A percentile compares a stretch with the other conserved stretches of the same genome.
These are phyloP conservation scores for Lathyrus sativus DNA, from an alignment of 306 rosid genomes.

Conservation along the genomic window DNA sequence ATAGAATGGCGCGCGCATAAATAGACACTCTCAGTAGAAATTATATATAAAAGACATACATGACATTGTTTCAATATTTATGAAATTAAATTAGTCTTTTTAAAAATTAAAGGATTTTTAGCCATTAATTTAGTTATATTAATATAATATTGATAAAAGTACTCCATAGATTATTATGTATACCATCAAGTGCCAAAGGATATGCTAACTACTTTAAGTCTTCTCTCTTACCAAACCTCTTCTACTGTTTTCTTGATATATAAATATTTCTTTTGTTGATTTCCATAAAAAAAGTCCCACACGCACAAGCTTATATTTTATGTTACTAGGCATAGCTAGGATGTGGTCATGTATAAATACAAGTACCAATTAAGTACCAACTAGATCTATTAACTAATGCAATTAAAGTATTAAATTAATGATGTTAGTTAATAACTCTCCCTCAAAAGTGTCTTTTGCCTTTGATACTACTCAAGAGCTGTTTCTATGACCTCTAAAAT, in stretches of 20 bases:
- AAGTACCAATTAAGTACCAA: neutral
- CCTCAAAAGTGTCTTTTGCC: constrained; percentile 35
- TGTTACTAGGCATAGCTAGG: neutral
- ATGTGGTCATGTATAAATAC: neutral
- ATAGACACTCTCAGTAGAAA: no score
- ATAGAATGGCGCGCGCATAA: no score
- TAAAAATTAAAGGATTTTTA: no score
- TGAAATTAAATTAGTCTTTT: no score
- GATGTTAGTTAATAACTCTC: constrained; percentile 10
- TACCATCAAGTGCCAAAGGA: neutral
- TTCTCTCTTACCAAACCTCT: neutral
- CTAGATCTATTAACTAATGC: constrained; percentile 17
- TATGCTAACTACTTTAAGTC: neutral
- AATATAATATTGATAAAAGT: no score
- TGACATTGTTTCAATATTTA: no score
- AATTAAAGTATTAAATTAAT: neutral
- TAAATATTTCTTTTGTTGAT: constrained; percentile 1
- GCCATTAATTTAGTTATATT: no score
- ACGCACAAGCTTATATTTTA: neutral
- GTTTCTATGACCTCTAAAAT: constrained; percentile 21
- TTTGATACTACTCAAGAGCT: constrained; percentile 41
- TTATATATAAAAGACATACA: no score
- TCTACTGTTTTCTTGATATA: neutral
- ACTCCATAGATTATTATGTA: no score
- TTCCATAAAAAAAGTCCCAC: neutral